phyloP scores from a whole-genome alignment of 169 alveolate species.

The Theileria orientalis region DNA sequence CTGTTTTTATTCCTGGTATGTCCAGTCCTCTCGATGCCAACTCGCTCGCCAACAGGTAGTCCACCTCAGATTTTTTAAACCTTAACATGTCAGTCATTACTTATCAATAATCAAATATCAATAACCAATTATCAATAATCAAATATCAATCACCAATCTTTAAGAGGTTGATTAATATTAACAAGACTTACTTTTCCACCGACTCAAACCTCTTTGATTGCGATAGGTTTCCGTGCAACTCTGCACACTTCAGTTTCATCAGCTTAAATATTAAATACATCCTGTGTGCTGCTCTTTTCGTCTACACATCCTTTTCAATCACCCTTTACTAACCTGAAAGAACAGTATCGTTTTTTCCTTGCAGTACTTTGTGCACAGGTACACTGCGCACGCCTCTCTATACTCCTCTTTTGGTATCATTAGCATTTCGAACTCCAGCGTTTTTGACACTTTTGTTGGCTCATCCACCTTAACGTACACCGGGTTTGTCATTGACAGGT shows the following conservation, averaged over 20 bases:
- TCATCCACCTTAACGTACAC: conserved; percentile 67
- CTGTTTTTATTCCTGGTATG: conserved; percentile 87
- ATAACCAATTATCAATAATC: too few species aligned
- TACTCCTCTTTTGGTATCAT: conserved; percentile 58
- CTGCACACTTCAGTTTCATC: conserved; percentile 86
- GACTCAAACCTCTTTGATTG: conserved; percentile 90
- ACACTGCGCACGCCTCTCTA: conserved; percentile 79
- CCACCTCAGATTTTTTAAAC: conserved; percentile 85
- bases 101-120: conserved; percentile 83
- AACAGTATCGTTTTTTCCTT: conserved; percentile 83
- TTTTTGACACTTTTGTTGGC: conserved; percentile 38
- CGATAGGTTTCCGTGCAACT: conserved; percentile 92
- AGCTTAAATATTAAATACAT: conserved; percentile 80
- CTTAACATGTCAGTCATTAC: too few species aligned
- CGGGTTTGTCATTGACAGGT: conserved; percentile 80
- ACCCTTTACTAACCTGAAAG: conserved; percentile 78
- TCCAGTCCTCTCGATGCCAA: conserved; percentile 95
- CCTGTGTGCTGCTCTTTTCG: conserved; percentile 89
- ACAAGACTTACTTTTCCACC: conserved; percentile 73
- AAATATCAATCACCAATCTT: too few species aligned
- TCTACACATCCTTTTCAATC: conserved; percentile 85
- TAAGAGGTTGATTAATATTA: conserved; percentile 63
- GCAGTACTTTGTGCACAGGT: conserved; percentile 89
- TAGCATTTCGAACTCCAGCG: conserved; percentile 86
- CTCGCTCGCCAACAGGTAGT: conserved; percentile 91